Base-by-base conservation (phyloP, 1,284 basidiomycete genomes). In the Ceratobasidium sp. region DNA sequence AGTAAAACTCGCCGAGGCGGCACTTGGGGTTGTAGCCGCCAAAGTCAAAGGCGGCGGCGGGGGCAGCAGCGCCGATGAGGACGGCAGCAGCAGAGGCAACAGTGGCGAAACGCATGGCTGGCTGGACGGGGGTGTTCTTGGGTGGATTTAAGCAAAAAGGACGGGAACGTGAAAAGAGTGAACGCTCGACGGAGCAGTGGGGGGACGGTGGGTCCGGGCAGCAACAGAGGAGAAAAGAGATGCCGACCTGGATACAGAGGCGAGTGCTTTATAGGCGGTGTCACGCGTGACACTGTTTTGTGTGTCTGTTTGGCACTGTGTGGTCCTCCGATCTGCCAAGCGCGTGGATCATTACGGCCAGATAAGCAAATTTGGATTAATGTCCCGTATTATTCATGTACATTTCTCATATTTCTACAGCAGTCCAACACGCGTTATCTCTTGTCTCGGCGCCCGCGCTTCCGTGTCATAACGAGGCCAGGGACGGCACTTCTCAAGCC, bases 161-260 rank as follows among this genome's bases (percentile, higher is more conserved):
- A 31, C 53, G 66, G 66, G 29, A 24, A 39, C 39, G 66, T 59
- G 31, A 29, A 69, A 58, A 37, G 66, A 69, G 41, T 48, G 66
- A 5, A 37, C n/a, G 49, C 64, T 68, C 48, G 64, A 22, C 48
- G 31, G 64, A 68, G 64, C 64, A 54, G 49, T 68, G 64, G 64
- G 46, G 13, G 46, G 64, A 51, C 31, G 24, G 41, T 29, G 16
- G 48, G 48, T 68, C 64, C 64, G 53, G 49, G 64, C 48, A 24
- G 66, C 51, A 58, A 46, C 53, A 69, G 66, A 58, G 22, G 41
- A 58, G 31, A 54, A 8, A n/a, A 53, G n/a, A 54, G 51, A 39
- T 37, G 49, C 29, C 31, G 31, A 27, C 14, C 13, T 13, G 49
- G 46, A 39, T 13, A 39, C 49, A 53, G 7, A 39, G 16, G 22